Evolutionary conservation across 306 rosid species (phyloP).

Genomic region (Fagus sylvatica): DNA sequence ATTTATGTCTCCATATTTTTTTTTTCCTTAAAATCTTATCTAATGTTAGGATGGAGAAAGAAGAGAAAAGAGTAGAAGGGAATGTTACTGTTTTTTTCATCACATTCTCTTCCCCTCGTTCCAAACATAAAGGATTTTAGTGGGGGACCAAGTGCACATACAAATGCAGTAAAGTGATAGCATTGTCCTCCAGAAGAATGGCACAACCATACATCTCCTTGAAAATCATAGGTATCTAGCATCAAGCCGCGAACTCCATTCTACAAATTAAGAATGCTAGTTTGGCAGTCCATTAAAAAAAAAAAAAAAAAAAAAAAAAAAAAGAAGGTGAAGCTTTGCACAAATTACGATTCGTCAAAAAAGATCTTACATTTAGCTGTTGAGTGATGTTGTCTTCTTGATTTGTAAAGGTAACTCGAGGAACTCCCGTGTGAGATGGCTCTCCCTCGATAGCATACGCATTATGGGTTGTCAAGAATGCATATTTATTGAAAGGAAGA

Average conservation of each 20-base stretch:
- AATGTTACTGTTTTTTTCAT: too few relatives aligned
- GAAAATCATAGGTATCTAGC: conserved; percentile 85
- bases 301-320: not conserved
- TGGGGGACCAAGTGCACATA: conserved; percentile 35
- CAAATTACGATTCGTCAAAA: not conserved
- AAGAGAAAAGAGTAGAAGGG: too few relatives aligned
- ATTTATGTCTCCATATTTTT: too few relatives aligned
- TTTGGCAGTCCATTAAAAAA: not conserved
- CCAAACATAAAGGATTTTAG: too few relatives aligned
- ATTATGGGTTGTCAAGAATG: conserved; percentile 86
- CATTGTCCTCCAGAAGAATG: conserved; percentile 82
- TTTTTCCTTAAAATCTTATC: too few relatives aligned
- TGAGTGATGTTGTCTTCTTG: conserved; percentile 80
- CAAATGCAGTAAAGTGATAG: conserved; percentile 74
- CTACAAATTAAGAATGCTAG: conserved; percentile 33
- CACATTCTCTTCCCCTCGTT: too few relatives aligned
- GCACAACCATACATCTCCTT: conserved; percentile 83
- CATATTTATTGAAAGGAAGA: conserved; percentile 89
- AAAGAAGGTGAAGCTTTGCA: not conserved
- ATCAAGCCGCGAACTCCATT: conserved; percentile 77
- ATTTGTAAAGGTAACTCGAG: conserved; percentile 59
- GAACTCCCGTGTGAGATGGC: conserved; percentile 61
- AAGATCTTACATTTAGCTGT: conserved; percentile 61
- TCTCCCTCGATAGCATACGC: conserved; percentile 73
- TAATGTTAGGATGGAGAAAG: too few relatives aligned